phyloP scores from a whole-genome alignment of 1,139 yeast species.

The Saccharomyces pastorianus region DNA sequence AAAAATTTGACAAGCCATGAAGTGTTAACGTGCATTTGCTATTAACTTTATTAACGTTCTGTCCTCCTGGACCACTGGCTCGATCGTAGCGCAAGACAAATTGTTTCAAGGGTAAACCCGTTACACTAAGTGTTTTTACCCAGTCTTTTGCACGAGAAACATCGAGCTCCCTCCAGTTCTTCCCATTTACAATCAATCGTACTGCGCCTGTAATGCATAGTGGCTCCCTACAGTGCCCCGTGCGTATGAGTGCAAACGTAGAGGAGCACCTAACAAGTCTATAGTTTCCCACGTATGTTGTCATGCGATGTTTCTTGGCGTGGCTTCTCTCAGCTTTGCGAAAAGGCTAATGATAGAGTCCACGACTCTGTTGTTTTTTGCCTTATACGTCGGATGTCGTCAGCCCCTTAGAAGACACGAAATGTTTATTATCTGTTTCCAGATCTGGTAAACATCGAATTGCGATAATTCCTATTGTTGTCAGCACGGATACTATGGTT shows the following conservation, averaged over 20 bases:
- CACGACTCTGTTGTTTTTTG: not conserved
- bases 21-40: slow-evolving; percentile 69
- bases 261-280: not conserved
- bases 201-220: not conserved
- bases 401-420: slow-evolving; percentile 1
- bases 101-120: slow-evolving; percentile 41
- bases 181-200: not conserved
- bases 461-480: slow-evolving; percentile 1
- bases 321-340: not conserved
- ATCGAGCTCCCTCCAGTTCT: not conserved
- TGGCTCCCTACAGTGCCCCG: not conserved
- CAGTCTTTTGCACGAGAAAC: slow-evolving; percentile 36
- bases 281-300: not conserved
- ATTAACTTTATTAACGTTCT: slow-evolving; percentile 78
- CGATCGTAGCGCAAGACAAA: slow-evolving; percentile 56
- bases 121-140: slow-evolving; percentile 35
- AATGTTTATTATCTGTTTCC: not conserved
- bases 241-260: not conserved
- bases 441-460: not conserved
- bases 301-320: not conserved
- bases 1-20: slow-evolving; percentile 42
- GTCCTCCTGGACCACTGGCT: slow-evolving; percentile 93
- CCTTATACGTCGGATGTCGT: not conserved
- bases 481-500: not conserved
- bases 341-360: not conserved